Evolutionary conservation across 371 early-diverging fungal species (phyloP).

Genomic region (Apophysomyces sp.): DNA sequence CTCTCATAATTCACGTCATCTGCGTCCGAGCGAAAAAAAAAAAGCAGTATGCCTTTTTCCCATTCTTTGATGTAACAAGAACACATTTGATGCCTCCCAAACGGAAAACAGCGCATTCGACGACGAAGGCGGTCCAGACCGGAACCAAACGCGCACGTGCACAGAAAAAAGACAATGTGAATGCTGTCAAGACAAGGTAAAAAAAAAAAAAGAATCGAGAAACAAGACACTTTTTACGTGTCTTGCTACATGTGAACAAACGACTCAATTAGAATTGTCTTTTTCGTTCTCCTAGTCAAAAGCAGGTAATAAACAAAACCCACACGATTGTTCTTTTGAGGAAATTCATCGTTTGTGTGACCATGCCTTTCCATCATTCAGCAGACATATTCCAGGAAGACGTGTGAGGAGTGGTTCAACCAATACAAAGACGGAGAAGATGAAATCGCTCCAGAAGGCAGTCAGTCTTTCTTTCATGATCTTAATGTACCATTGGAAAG

Average conservation of each 20-base stretch:
- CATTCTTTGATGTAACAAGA: not conserved
- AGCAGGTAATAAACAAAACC: not conserved
- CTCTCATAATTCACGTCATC: too few species aligned
- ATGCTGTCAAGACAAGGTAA: not conserved
- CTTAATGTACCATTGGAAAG: slow-evolving; percentile 32
- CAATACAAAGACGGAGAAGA: slow-evolving; percentile 28
- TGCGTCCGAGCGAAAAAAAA: not conserved
- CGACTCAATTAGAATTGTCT: not conserved
- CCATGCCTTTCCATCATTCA: not conserved
- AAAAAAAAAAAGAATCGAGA: not conserved
- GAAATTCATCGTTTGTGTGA: not conserved
- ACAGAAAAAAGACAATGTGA: not conserved
- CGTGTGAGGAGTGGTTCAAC: slow-evolving; percentile 21
- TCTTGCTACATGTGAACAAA: not conserved
- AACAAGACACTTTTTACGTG: not conserved
- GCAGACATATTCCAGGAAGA: slow-evolving; percentile 3
- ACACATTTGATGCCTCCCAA: not conserved
- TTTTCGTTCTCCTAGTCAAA: not conserved
- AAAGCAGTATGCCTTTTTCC: not conserved
- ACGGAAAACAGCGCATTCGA: not conserved
- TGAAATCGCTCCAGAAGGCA: slow-evolving; percentile 33
- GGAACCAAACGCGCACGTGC: not conserved
- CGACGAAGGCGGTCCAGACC: not conserved
- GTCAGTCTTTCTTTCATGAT: slow-evolving; percentile 34
- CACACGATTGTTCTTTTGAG: not conserved